phyloP scores from a whole-genome alignment of 345 rosid species.

The Citrus reticulata region DNA sequence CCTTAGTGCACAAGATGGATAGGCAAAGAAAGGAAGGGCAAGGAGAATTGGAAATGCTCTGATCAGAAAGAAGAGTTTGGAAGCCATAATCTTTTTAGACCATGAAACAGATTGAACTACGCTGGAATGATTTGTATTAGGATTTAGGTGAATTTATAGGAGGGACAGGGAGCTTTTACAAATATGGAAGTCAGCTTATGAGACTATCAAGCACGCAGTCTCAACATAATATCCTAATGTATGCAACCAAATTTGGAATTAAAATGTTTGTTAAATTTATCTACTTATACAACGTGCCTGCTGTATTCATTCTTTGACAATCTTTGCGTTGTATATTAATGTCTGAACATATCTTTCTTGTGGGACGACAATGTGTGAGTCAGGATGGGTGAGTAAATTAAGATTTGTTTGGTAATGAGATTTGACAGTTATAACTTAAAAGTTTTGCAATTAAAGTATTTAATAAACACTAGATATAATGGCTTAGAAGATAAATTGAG shows the following conservation, averaged over 20 bases:
- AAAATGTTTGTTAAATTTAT: neutral
- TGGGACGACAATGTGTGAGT: no score
- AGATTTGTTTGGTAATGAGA: rapidly evolving
- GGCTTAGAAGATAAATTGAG: rapidly evolving
- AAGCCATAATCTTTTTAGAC: constrained; percentile 11
- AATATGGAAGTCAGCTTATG: constrained; percentile 17
- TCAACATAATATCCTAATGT: neutral
- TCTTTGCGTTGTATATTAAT: neutral
- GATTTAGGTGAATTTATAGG: constrained; percentile 14
- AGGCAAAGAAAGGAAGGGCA: constrained; percentile 25
- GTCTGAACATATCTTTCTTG: no score
- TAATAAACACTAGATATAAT: rapidly evolving
- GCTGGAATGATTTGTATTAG: neutral
- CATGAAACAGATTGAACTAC: neutral
- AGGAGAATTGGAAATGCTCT: constrained; percentile 4
- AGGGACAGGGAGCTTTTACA: neutral
- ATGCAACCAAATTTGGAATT: neutral
- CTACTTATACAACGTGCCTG: neutral
- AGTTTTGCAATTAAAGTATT: no score
- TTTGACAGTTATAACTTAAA: rapidly evolving
- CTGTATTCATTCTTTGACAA: neutral
- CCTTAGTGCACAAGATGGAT: constrained; percentile 18
- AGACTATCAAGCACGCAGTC: constrained; percentile 20
- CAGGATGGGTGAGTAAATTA: no score
- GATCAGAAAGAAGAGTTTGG: constrained; percentile 7